Evolutionary conservation across 148 eudicot species (phyloP).

Genomic region (Persicaria maculosa): DNA sequence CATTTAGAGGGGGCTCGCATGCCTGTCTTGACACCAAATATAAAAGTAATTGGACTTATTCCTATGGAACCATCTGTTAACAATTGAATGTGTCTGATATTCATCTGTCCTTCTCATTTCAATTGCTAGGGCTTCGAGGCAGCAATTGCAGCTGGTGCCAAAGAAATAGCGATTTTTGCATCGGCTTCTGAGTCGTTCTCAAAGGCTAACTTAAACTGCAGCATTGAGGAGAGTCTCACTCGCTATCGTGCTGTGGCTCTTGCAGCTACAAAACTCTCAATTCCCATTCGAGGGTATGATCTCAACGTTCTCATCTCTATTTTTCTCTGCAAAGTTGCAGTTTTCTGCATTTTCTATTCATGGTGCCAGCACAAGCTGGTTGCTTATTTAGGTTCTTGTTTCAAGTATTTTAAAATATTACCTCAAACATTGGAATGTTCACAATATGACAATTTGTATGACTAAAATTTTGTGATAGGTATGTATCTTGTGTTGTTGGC

Average conservation of each 20-base stretch:
- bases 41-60: conserved; percentile 44
- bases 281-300: conserved; percentile 88
- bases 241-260: conserved; percentile 67
- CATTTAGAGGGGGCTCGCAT: conserved; percentile 53
- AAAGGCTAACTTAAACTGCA: conserved; percentile 81
- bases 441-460: neutral
- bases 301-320: neutral
- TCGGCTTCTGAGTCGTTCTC: conserved; percentile 97
- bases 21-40: conserved; percentile 85
- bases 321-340: neutral
- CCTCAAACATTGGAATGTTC: neutral
- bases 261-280: conserved; percentile 63
- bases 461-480: conserved; percentile 32
- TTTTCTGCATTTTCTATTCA: neutral
- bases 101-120: neutral
- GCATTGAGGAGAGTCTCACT: conserved; percentile 82
- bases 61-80: neutral
- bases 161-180: conserved; percentile 94
- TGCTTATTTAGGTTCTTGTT: neutral
- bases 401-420: neutral
- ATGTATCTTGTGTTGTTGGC: conserved; percentile 84
- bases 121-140: conserved; percentile 82
- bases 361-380: neutral
- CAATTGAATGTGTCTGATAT: neutral
- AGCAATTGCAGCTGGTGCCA: conserved; percentile 86